Conservation (phyloP, 2,329 filamentous ascomycete genomes). For the Scopulariopsis brevicaulis region DNA sequence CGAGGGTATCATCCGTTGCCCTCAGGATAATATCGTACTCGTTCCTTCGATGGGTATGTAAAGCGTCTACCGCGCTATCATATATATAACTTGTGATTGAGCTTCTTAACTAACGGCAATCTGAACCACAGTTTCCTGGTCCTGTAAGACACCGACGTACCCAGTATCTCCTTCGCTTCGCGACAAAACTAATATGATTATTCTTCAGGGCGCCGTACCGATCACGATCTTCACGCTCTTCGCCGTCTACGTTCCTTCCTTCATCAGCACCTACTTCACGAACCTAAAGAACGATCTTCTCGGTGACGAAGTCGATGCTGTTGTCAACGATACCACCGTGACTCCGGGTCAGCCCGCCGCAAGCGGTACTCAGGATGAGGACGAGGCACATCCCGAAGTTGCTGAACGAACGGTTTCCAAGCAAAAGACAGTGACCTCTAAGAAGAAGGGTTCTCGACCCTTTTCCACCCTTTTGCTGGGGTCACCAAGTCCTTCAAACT, state of each 20-base stretch:
- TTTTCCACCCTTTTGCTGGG: conserved; percentile 64
- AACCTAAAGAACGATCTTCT: conserved; percentile 47
- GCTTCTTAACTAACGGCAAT: not conserved
- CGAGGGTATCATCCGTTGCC: conserved; percentile 22
- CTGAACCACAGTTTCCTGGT: not conserved
- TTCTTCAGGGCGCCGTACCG: conserved; percentile 10
- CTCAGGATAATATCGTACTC: conserved; percentile 35
- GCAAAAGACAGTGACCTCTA: conserved; percentile 48
- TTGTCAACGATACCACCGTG: conserved; percentile 39
- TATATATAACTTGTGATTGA: conserved; percentile 5
- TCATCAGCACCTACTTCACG: conserved; percentile 44
- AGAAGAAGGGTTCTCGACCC: conserved; percentile 42
- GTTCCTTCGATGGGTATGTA: conserved; percentile 52
- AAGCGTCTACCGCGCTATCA: conserved; percentile 4
- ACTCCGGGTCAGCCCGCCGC: conserved; percentile 15
- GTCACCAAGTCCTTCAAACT: conserved; percentile 60
- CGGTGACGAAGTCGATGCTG: conserved; percentile 48
- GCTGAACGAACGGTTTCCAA: conserved; percentile 41
- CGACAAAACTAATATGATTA: conserved; percentile 7
- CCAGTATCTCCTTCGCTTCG: not conserved
- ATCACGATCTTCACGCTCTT: conserved; percentile 43
- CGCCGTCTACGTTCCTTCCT: conserved; percentile 54
- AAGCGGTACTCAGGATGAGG: not conserved
- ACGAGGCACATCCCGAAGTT: not conserved
- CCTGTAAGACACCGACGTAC: not conserved